Base-by-base conservation (phyloP, 352 stramenopile genomes). In the Phytophthora chlamydospora region DNA sequence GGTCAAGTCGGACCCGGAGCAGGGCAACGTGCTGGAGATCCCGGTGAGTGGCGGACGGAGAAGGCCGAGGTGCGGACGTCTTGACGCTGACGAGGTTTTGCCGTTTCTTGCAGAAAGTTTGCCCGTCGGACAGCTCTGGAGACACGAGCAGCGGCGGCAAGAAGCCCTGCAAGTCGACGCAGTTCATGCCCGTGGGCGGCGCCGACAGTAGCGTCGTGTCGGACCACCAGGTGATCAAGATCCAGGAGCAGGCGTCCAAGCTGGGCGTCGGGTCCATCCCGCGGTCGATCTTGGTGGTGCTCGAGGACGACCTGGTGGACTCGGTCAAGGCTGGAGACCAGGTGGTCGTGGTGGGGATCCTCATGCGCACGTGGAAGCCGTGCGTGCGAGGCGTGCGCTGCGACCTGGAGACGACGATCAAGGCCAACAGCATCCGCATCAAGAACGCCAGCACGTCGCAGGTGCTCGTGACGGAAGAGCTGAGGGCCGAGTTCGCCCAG, bases 251-350 rank as follows among this genome's bases (percentile, higher is more conserved):
- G 45, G 89, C 93, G 17, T 91, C 89, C n/a, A 95, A 92, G 58
- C 64, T 98, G 11, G 81, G 77, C 24, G 83, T 98, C 29, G 96
- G 96, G 1, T 96, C 83, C 32, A 98, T 98, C 52, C 97, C 97
- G 2, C 78, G 94, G 31, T 96, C 88, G 16, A 96, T 99, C 17
- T 69, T 98, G 24, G 88, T 99, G n/a, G 93, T 98, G 58, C 71
- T 99, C 14, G 82, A 97, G 58, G 90, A 98, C 44, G 79, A 90
- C 24, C 58, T 93, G 0, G 83, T 93, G 21, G 83, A 93, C 52
- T 75, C 76, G 5, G 81, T 91, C 16, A 90, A 99, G 68, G 94
- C 97, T 35, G 97, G 97, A n/a, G 97, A 99, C 74, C 95, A 99
- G 58, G 95, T 99, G 3, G 84, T 98, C 0, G 86, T 97, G 8